Conservation (phyloP, 78 protist species). For the Paulinella micropora region DNA sequence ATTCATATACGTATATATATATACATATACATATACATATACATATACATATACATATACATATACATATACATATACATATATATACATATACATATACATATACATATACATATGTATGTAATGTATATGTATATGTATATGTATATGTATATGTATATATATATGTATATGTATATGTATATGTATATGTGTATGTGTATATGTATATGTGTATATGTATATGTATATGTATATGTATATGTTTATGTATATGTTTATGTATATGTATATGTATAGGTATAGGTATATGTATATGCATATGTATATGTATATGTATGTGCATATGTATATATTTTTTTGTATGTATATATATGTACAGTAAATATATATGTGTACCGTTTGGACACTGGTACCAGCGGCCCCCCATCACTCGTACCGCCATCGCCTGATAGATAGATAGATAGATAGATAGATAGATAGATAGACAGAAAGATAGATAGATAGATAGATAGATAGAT, state of each 20-base stretch:
- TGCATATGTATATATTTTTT: background rate
- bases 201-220: background rate
- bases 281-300: background rate
- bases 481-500: too few relatives aligned
- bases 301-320: background rate
- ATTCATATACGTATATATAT: too few relatives aligned
- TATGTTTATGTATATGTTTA: background rate
- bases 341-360: background rate
- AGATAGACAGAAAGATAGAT: too few relatives aligned
- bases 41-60: background rate
- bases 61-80: background rate
- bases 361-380: background rate
- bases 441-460: too few relatives aligned
- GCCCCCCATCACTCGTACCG: background rate
- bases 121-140: background rate
- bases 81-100: background rate
- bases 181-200: background rate
- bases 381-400: constrained; percentile 3
- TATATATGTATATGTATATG: background rate
- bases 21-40: too few relatives aligned
- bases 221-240: background rate
- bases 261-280: background rate
- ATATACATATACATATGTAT: background rate
- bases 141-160: background rate
- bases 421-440: too few relatives aligned